Evolutionary conservation across 2,329 filamentous ascomycete genomes (phyloP).

Genomic region (Sodiomyces alkalinus): DNA sequence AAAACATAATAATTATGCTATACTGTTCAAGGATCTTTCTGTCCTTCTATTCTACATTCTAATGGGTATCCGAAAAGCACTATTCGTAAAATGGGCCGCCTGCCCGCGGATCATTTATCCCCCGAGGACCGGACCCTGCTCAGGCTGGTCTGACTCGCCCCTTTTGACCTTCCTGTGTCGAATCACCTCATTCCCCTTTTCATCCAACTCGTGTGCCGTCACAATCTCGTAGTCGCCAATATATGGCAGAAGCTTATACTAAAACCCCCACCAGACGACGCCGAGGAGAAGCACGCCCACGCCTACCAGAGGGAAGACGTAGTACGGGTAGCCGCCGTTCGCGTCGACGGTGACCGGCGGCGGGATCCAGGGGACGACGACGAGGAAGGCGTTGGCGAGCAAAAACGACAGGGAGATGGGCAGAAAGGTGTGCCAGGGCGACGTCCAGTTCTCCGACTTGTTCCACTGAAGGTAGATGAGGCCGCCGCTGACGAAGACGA

Average conservation of each 20-base stretch:
- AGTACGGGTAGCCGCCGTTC: slow-evolving; percentile 35
- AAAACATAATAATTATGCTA: no score
- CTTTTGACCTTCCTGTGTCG: slow-evolving; percentile 20
- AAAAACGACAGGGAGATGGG: slow-evolving; percentile 32
- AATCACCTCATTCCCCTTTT: slow-evolving; percentile 22
- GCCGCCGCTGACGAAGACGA: slow-evolving; percentile 32
- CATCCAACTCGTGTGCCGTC: slow-evolving; percentile 24
- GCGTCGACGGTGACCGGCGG: slow-evolving; percentile 30
- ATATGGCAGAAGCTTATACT: slow-evolving; percentile 33
- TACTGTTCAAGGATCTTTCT: no score
- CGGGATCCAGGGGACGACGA: slow-evolving; percentile 38
- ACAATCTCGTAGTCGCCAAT: slow-evolving; percentile 34
- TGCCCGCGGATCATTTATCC: neutral
- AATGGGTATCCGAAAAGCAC: no score
- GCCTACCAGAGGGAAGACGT: slow-evolving; percentile 38
- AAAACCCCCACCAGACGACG: slow-evolving; percentile 34
- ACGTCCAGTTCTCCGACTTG: slow-evolving; percentile 35
- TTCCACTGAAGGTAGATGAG: slow-evolving; percentile 35
- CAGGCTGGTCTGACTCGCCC: neutral
- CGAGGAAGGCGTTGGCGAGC: slow-evolving; percentile 34
- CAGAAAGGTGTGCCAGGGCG: slow-evolving; percentile 34
- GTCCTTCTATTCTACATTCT: no score
- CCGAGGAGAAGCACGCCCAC: slow-evolving; percentile 35
- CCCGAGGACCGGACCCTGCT: no score
- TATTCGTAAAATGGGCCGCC: no score